Conservation (phyloP, 2,329 filamentous ascomycete species). For the Cordyceps militaris region DNA sequence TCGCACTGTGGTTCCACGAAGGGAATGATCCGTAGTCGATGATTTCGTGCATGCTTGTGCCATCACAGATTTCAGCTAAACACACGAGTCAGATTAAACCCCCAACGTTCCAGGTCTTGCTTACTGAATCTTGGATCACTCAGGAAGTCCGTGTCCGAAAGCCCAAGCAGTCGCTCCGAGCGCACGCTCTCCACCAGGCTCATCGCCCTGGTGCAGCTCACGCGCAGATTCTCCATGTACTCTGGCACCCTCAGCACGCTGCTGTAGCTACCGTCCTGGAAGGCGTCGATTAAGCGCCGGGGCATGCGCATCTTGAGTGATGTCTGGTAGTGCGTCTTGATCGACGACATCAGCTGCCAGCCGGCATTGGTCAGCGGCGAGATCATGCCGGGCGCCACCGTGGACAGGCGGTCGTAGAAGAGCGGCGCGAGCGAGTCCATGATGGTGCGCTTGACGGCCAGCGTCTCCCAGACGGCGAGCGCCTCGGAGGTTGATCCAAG, state of each 20-base stretch:
- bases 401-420: conserved; percentile 49
- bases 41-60: conserved; percentile 32
- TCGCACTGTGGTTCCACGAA: conserved; percentile 34
- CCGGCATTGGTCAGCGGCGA: conserved; percentile 26
- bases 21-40: conserved; percentile 49
- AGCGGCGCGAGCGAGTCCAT: conserved; percentile 49
- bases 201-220: conserved; percentile 47
- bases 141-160: conserved; percentile 33
- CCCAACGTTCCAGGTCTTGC: conserved; percentile 18
- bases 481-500: conserved; percentile 43
- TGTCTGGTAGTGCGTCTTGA: conserved; percentile 39
- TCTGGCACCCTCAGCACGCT: conserved; percentile 42
- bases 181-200: conserved; percentile 45
- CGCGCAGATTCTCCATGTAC: conserved; percentile 37
- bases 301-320: conserved; percentile 42
- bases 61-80: conserved; percentile 35
- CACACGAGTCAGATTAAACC: background rate
- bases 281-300: conserved; percentile 36
- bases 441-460: conserved; percentile 50
- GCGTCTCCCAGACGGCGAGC: conserved; percentile 40
- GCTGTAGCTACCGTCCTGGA: conserved; percentile 43
- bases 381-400: conserved; percentile 37
- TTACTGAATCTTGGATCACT: conserved; percentile 41
- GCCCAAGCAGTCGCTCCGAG: conserved; percentile 36
- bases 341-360: conserved; percentile 32